These are phyloP conservation scores for Elymus sibiricus DNA, from an alignment of 176 grass and related monocot species.

Conservation along the genomic window DNA sequence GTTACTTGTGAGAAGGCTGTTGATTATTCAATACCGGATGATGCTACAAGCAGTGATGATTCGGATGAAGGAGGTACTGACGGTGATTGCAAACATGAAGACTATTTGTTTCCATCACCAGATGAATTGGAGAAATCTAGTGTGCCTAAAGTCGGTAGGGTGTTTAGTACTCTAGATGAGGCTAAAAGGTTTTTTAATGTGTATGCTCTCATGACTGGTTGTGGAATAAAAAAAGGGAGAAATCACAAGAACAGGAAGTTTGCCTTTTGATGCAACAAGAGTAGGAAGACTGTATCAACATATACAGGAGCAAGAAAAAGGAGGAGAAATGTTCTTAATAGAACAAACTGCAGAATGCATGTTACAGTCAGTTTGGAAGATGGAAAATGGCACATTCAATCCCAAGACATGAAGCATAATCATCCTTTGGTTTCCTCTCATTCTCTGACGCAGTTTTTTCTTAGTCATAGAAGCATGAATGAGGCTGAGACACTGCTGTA, in stretches of 20 bases:
- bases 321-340: background rate
- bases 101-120: background rate
- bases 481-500: background rate
- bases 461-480: background rate
- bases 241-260: background rate
- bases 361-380: background rate
- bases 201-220: background rate
- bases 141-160: background rate
- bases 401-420: background rate
- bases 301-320: background rate
- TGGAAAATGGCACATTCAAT: too few species aligned
- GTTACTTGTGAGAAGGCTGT: too few species aligned
- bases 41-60: too few species aligned
- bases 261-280: background rate
- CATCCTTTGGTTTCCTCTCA: background rate
- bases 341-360: background rate
- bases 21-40: too few species aligned
- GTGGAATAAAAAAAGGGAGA: background rate
- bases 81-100: too few species aligned
- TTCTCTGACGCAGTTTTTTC: background rate
- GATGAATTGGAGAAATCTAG: background rate
- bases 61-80: too few species aligned
- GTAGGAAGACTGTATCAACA: background rate
- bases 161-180: background rate
- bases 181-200: background rate